Base-by-base conservation (phyloP, 1,284 basidiomycete species). In the Cerioporus squamosus region DNA sequence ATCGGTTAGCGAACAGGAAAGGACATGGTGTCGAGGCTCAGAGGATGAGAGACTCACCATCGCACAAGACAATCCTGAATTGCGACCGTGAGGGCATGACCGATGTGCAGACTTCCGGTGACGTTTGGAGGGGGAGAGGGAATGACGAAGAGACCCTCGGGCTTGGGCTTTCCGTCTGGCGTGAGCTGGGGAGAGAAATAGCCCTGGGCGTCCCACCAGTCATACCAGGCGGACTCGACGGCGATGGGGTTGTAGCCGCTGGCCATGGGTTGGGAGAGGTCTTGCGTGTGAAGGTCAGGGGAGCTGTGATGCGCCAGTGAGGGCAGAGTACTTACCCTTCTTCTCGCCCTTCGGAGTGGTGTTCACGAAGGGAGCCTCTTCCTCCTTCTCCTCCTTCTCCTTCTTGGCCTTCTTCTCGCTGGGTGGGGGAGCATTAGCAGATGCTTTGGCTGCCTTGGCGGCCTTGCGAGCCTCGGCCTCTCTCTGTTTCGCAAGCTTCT, bases 51-150 rank as follows among this genome's bases (percentile, higher is more conserved):
- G 5, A 77, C 86, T 66, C 42, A 91, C 95, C 95, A 98, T 71
- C 95, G 84, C 55, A 94, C 81, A 59, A 98, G 77, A 2, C 87
- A 79, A 73, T 99, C 97, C 73, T 99, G 96, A 60, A 99, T 91
- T 2, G 95, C 91, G 23, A 93, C 87, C 1, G 97, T 98, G 53
- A 99, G 81, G 2, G 91, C 97, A 69, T 99, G 97, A 3, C 97
- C 97, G 63, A 98, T 98, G 72, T 99, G 97, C 54, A 99, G 79
- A 64, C 88, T 93, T 22, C 97, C 97, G 0, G 97, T 99, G 65
- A 99, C 96, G 71, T 99, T 99, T n/a, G 97, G 97, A 12, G 97
- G 97, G 31, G 97, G 97, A 5, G 89, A 84, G 1, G 96, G 93
- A 48, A 99, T 87, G 62, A 96, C 90, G 72, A 99, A 99, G 8